Base-by-base conservation (phyloP, 768 basidiomycete species). In the Rhizopogon salebrosus region DNA sequence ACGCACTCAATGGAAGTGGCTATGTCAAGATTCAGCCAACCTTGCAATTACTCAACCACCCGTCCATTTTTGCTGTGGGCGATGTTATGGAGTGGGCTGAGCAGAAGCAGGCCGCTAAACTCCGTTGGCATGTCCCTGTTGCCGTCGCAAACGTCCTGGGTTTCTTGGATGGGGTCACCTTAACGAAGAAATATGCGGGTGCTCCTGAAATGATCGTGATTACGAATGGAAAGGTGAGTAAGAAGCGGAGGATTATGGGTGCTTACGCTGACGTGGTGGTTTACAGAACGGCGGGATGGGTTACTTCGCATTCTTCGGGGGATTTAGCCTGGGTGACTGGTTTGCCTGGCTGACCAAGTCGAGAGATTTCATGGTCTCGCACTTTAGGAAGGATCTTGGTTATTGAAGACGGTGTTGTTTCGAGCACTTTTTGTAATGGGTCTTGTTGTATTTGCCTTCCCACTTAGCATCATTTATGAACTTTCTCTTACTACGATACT, bases 71-170 rank as follows among this genome's bases (percentile, higher is more conserved):
- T 52, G 88, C 86, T 0, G 73, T 68, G 2, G 87, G 87, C 1
- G 87, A 89, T 60, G 74, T 83, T 53, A 77, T 83, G 54, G 80
- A 84, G 36, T 82, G 78, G 72, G 52, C 67, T 1, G 87, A 87
- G 64, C 80, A 86, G 64, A 87, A 86, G 58, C 83, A 79, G 42
- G 67, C 67, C 0, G 72, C 67, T 14, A 86, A 87, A 62, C 70
- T 69, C 0, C 22, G 42, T 1, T 60, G 58, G 5, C 87, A 88
- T 55, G 74, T 59, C 23, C 48, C 16, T 0, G 54, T 85, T 36
- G 69, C 81, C 35, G 71, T 69, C 2, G 65, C 71, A 26, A 88
- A 89, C 53, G 63, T 85, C 14, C 29, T 80, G 0, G 64, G 66
- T 27, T 60, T 78, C 48, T 65, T 84, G 29, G 62, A 61, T 11